Evolutionary conservation across 140 eudicot species (phyloP).

Genomic region (Cichorium intybus): DNA sequence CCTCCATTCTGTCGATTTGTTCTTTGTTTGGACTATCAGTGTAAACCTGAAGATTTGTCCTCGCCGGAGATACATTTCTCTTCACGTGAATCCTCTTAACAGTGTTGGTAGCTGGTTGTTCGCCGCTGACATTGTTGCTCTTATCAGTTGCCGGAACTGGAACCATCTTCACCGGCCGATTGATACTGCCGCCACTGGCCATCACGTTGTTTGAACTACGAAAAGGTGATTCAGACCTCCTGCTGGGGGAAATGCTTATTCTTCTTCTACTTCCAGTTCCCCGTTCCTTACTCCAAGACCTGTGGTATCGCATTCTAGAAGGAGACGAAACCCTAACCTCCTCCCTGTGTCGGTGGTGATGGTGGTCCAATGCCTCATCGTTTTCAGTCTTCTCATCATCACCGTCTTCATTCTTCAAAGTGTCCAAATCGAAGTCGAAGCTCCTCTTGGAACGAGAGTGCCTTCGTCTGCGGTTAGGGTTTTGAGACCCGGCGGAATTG

Average conservation of each 20-base stretch:
- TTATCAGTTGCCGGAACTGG: conserved; percentile 46
- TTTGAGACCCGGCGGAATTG: conserved; percentile 56
- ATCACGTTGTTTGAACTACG: neutral
- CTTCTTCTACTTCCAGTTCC: too few relatives aligned
- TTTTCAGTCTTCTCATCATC: conserved; percentile 30
- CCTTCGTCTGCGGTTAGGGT: conserved; percentile 40
- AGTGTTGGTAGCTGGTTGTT: conserved; percentile 18
- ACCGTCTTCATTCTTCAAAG: conserved; percentile 2
- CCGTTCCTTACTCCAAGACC: conserved; percentile 73
- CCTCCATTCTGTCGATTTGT: conserved; percentile 18
- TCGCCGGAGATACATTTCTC: conserved; percentile 93
- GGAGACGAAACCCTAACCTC: conserved; percentile 44
- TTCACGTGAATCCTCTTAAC: conserved; percentile 81
- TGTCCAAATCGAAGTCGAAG: conserved; percentile 49
- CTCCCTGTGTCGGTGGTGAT: conserved; percentile 37
- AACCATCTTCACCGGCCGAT: conserved; percentile 82
- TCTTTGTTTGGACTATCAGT: conserved; percentile 27
- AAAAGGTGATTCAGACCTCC: conserved; percentile 76
- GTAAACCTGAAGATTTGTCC: conserved; percentile 27
- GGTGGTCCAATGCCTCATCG: conserved; percentile 37
- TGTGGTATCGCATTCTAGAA: conserved; percentile 40
- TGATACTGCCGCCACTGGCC: neutral
- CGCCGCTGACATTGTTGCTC: conserved; percentile 36
- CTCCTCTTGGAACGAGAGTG: conserved; percentile 75
- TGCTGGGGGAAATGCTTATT: conserved; percentile 80